These are phyloP conservation scores for Nakazawaea wickerhamii DNA, from an alignment of 805 yeast species.

Conservation along the genomic window DNA sequence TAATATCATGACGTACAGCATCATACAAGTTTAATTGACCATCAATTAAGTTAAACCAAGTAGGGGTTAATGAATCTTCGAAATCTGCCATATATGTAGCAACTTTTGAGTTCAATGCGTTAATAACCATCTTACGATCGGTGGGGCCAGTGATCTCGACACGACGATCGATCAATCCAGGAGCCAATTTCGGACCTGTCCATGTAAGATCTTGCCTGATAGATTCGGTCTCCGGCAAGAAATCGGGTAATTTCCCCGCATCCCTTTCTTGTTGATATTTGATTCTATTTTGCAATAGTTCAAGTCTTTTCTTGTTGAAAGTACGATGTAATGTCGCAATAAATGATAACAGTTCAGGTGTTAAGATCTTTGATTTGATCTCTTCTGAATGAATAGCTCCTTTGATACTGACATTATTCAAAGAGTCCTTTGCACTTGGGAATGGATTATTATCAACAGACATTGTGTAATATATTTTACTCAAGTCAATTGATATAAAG, in stretches of 20 bases:
- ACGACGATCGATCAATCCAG: conserved; percentile 64
- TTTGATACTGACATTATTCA: conserved; percentile 50
- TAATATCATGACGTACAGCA: conserved; percentile 55
- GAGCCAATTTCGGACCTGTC: conserved; percentile 67
- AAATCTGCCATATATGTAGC: conserved; percentile 76
- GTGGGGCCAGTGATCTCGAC: conserved; percentile 77
- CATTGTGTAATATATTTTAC: background rate
- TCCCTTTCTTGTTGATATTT: conserved; percentile 52
- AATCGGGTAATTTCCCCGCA: conserved; percentile 60
- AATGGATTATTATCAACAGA: conserved; percentile 30
- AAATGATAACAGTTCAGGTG: conserved; percentile 58
- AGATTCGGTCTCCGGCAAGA: conserved; percentile 56
- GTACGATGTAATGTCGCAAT: conserved; percentile 63
- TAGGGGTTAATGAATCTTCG: conserved; percentile 69
- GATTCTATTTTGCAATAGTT: conserved; percentile 50
- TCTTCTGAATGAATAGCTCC: conserved; percentile 40
- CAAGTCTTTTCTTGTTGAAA: conserved; percentile 51
- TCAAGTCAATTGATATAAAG: too few species aligned
- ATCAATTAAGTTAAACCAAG: conserved; percentile 61
- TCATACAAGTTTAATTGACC: conserved; percentile 70
- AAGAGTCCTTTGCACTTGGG: conserved; percentile 35
- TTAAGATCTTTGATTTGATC: conserved; percentile 47
- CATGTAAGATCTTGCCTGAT: conserved; percentile 63
- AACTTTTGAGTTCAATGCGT: conserved; percentile 63
- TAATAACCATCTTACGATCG: conserved; percentile 71